Percentiles rank a stretch among this genome's conserved stretches.
Conservation (phyloP, 2,329 filamentous ascomycete species). For the Lachnellula cervina region DNA sequence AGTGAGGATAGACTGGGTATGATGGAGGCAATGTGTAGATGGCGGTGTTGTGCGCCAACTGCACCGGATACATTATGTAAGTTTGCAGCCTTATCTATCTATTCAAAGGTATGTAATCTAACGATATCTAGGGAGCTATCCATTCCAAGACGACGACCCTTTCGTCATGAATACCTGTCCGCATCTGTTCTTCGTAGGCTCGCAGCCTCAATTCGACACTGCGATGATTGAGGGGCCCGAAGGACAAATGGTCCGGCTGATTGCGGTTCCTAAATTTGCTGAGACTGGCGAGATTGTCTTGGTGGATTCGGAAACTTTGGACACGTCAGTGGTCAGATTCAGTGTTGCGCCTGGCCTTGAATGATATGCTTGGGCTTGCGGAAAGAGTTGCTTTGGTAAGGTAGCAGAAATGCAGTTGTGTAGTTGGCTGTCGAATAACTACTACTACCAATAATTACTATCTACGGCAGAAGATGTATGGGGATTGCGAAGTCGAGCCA, state of each 20-base stretch:
- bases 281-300: conserved; percentile 75
- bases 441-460: no score
- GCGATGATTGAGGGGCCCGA: conserved; percentile 60
- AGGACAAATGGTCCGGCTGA: conserved; percentile 67
- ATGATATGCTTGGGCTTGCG: no score
- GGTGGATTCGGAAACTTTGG: conserved; percentile 79
- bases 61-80: conserved; percentile 92
- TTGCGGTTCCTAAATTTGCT: conserved; percentile 80
- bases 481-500: no score
- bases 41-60: conserved; percentile 87
- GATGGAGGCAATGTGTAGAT: conserved; percentile 92
- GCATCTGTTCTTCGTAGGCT: conserved; percentile 86
- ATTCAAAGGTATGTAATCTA: not conserved
- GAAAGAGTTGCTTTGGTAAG: no score
- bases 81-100: conserved; percentile 32
- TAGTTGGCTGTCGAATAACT: no score
- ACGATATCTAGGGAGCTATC: conserved; percentile 70
- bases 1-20: conserved; percentile 73
- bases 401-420: no score
- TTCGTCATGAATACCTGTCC: conserved; percentile 83
- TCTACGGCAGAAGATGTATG: no score
- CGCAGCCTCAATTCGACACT: conserved; percentile 74
- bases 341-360: conserved; percentile 7
- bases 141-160: conserved; percentile 89
- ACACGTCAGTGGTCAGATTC: conserved; percentile 36